phyloP scores from a whole-genome alignment of 805 yeast genomes.

The Tetrapisispora iriomotensis region DNA sequence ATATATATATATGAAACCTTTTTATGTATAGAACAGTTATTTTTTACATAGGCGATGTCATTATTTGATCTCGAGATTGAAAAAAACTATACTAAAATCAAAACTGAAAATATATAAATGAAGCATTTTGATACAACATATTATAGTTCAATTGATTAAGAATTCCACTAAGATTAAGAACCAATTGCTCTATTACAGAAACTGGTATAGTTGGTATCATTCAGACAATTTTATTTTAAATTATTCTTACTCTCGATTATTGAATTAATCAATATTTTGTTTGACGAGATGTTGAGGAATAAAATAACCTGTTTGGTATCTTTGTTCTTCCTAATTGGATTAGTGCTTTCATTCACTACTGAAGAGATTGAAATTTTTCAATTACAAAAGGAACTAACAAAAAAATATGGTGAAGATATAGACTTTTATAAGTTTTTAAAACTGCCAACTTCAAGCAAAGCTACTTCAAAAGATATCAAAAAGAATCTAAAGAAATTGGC shows the following conservation, averaged over 20 bases:
- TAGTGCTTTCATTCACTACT: constrained; percentile 43
- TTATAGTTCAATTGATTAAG: too few species aligned
- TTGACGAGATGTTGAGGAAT: background rate
- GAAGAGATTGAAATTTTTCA: constrained; percentile 77
- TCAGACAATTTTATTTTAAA: too few species aligned
- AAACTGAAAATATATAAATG: too few species aligned
- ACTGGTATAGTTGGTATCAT: background rate
- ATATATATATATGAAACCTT: too few species aligned
- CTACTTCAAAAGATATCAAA: constrained; percentile 44
- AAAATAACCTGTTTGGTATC: background rate
- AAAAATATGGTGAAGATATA: constrained; percentile 50
- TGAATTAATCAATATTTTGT: background rate
- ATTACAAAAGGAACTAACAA: constrained; percentile 51
- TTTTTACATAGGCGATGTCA: too few species aligned
- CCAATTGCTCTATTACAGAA: too few species aligned
- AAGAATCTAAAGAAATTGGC: constrained; percentile 66
- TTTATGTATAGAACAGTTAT: too few species aligned
- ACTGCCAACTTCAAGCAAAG: constrained; percentile 31
- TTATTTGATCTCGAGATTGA: too few species aligned
- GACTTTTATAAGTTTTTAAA: constrained; percentile 64
- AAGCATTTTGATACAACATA: too few species aligned
- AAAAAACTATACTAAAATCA: too few species aligned
- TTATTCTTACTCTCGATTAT: background rate
- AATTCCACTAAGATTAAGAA: too few species aligned
- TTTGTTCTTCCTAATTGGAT: constrained; percentile 14